These are phyloP conservation scores for Aspergillus persii DNA, from an alignment of 2,329 filamentous ascomycete species.

Conservation along the genomic window DNA sequence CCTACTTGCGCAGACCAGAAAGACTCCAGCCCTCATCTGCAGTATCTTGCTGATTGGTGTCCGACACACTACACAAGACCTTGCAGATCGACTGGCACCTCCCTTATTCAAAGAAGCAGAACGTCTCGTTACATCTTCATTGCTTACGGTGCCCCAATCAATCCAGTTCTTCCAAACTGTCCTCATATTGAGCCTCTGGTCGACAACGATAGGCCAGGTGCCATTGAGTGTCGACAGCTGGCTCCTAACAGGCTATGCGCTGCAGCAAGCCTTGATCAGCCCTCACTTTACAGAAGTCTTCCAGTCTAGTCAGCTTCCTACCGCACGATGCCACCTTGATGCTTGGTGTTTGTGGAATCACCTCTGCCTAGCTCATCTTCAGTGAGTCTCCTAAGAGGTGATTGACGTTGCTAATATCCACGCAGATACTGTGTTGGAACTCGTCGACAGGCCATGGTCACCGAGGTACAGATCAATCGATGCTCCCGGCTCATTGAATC, in stretches of 20 bases:
- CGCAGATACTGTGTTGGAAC: slow-evolving; percentile 43
- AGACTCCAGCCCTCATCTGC: slow-evolving; percentile 40
- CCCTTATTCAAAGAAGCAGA: slow-evolving; percentile 38
- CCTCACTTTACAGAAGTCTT: slow-evolving; percentile 28
- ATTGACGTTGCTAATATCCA: not conserved
- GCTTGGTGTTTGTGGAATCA: slow-evolving; percentile 45
- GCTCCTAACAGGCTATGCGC: slow-evolving; percentile 45
- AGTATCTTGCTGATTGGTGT: slow-evolving; percentile 44
- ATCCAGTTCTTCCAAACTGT: slow-evolving; percentile 46
- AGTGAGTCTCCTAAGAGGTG: slow-evolving; percentile 12
- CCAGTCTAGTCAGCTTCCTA: slow-evolving; percentile 2
- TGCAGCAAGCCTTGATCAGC: slow-evolving; percentile 43
- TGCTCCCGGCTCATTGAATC: slow-evolving; percentile 39
- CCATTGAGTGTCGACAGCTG: slow-evolving; percentile 48
- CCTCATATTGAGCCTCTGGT: slow-evolving; percentile 47
- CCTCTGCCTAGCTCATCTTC: slow-evolving; percentile 45
- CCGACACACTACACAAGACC: slow-evolving; percentile 40
- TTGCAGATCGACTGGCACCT: slow-evolving; percentile 38
- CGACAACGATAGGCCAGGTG: slow-evolving; percentile 46
- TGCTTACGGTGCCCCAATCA: slow-evolving; percentile 40
- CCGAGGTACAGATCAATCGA: slow-evolving; percentile 36
- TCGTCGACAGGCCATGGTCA: slow-evolving; percentile 38
- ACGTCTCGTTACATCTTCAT: slow-evolving; percentile 20
- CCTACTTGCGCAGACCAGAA: slow-evolving; percentile 33
- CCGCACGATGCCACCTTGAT: slow-evolving; percentile 26